Percentiles rank a stretch among this genome's conserved stretches.
These are phyloP conservation scores for Verticillium nonalfalfae DNA, from an alignment of 2,329 filamentous ascomycete genomes.

Conservation along the genomic window DNA sequence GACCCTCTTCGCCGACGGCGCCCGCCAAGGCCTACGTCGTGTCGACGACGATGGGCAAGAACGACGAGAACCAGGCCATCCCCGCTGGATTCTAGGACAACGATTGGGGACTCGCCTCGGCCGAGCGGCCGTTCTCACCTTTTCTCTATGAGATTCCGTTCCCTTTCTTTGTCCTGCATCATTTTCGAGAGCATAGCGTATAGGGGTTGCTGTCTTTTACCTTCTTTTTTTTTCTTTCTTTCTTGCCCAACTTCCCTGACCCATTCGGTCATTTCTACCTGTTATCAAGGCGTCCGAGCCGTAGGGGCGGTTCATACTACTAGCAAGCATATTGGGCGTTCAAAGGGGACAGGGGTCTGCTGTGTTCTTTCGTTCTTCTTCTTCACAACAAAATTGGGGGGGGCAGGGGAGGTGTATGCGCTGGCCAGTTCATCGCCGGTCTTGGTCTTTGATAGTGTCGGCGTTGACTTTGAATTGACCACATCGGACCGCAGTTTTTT, in stretches of 20 bases:
- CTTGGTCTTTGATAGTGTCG: not conserved
- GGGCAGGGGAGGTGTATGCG: not conserved
- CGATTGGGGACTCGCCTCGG: not conserved
- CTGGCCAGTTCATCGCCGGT: not conserved
- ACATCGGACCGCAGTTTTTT: not conserved
- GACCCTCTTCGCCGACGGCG: conserved; percentile 1
- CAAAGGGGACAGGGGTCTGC: conserved; percentile 4
- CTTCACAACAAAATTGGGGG: not conserved
- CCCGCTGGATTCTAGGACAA: not conserved
- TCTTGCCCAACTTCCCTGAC: not conserved
- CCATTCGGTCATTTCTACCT: not conserved
- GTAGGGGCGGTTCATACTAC: conserved; percentile 6
- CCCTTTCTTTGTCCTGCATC: not conserved
- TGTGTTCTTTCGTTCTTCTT: not conserved
- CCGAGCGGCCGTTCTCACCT: not conserved
- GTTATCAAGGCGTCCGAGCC: not conserved
- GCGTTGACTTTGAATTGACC: not conserved
- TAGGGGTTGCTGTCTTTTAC: not conserved
- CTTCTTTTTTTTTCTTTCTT: conserved; percentile 1
- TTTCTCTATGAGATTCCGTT: not conserved
- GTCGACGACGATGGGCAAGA: conserved; percentile 5
- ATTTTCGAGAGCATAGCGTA: conserved; percentile 8
- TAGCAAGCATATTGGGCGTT: conserved; percentile 7
- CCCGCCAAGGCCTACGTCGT: conserved; percentile 5
- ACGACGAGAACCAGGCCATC: conserved; percentile 1